Percentiles rank a stretch among this genome's conserved stretches.
phyloP scores from a whole-genome alignment of 2,329 filamentous ascomycete species.

The Phaeoacremonium minimum region DNA sequence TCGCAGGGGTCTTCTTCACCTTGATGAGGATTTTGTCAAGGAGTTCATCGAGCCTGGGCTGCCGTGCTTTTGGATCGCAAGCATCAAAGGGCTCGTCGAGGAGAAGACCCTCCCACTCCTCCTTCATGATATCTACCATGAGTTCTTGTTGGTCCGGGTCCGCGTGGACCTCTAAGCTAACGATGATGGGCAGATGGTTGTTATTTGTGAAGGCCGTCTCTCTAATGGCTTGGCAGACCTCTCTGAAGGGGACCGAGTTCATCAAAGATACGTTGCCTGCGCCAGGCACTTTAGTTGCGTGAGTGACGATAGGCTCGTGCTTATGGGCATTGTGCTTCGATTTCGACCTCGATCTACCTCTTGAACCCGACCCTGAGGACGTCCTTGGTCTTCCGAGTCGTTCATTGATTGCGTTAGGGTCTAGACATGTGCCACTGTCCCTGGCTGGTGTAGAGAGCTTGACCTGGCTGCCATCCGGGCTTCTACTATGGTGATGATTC shows the following conservation, averaged over 20 bases:
- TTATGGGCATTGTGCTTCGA: slow-evolving; percentile 18
- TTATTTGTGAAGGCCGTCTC: slow-evolving; percentile 74
- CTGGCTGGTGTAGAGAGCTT: slow-evolving; percentile 10
- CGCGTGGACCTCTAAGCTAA: slow-evolving; percentile 90
- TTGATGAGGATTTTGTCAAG: slow-evolving; percentile 79
- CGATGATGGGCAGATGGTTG: slow-evolving; percentile 77
- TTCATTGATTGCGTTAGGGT: slow-evolving; percentile 7
- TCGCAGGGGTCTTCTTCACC: slow-evolving; percentile 57
- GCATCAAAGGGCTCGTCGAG: slow-evolving; percentile 54
- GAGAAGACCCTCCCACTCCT: slow-evolving; percentile 76
- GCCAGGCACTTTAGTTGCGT: slow-evolving; percentile 38
- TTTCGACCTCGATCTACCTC: slow-evolving; percentile 9
- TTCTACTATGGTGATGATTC: slow-evolving; percentile 30
- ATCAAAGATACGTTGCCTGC: slow-evolving; percentile 67
- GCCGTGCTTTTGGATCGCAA: slow-evolving; percentile 45
- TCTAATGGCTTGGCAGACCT: slow-evolving; percentile 76
- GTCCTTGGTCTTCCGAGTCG: slow-evolving; percentile 1
- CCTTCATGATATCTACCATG: slow-evolving; percentile 92
- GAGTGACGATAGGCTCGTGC: slow-evolving; percentile 75
- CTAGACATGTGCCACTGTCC: slow-evolving; percentile 12
- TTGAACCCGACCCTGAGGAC: slow-evolving; percentile 1
- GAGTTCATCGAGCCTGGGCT: slow-evolving; percentile 69
- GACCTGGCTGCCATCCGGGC: slow-evolving; percentile 28
- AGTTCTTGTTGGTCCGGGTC: slow-evolving; percentile 77
- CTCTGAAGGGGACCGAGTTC: slow-evolving; percentile 78